These are phyloP conservation scores for Pachyrhizus erosus DNA, from an alignment of 306 rosid species.

Conservation along the genomic window DNA sequence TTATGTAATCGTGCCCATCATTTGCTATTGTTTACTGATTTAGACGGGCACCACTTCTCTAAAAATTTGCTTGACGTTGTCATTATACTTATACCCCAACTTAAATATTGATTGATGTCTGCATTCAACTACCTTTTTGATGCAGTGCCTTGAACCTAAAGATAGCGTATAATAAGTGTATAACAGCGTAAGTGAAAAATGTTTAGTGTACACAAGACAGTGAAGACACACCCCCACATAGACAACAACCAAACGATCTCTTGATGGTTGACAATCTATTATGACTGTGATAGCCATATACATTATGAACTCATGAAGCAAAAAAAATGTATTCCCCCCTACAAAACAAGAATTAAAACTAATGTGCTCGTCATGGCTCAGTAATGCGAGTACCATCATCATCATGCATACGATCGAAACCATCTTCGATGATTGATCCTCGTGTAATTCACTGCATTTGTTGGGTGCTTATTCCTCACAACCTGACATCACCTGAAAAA, in stretches of 20 bases:
- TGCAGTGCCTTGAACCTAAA: conserved; percentile 30
- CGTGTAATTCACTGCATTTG: conserved; percentile 23
- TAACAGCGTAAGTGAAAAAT: neutral
- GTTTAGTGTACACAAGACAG: conserved; percentile 29
- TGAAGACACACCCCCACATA: neutral
- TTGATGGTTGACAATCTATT: conserved; percentile 2
- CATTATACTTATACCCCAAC: too few species aligned
- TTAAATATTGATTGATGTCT: neutral
- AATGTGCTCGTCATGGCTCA: conserved; percentile 15
- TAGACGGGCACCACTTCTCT: neutral
- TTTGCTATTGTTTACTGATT: neutral
- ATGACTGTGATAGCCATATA: conserved; percentile 14
- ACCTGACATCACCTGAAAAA: conserved; percentile 51
- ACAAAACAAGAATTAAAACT: conserved; percentile 36
- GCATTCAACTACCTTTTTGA: conserved; percentile 9
- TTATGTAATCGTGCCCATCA: neutral
- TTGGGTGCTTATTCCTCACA: conserved; percentile 34
- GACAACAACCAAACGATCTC: conserved; percentile 25
- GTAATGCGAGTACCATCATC: conserved; percentile 20
- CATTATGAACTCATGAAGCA: conserved; percentile 18
- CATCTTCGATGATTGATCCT: conserved; percentile 38
- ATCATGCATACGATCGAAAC: conserved; percentile 7
- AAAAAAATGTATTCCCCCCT: conserved; percentile 10
- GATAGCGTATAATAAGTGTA: neutral
- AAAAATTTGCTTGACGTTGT: neutral